Percentiles rank a stretch among this genome's conserved stretches.
phyloP scores from a whole-genome alignment of 768 basidiomycete species.

The Mycena galopus region DNA sequence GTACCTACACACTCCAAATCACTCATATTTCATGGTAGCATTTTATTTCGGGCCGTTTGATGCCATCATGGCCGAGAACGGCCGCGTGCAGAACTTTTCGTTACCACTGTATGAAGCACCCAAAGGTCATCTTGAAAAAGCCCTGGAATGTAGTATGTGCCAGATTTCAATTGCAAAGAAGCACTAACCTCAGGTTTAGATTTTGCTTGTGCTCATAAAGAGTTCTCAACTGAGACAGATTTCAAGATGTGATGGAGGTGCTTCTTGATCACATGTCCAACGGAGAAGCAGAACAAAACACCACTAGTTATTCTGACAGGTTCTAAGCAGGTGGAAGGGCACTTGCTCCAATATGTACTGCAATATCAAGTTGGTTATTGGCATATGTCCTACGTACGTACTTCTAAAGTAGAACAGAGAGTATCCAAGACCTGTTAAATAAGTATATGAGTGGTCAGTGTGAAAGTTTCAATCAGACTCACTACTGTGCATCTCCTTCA shows the following conservation, averaged over 20 bases:
- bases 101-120: slow-evolving; percentile 8
- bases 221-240: too few species aligned
- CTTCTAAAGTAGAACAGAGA: not conserved
- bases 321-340: too few species aligned
- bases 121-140: slow-evolving; percentile 10
- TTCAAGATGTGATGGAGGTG: slow-evolving; percentile 11
- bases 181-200: not conserved
- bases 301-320: not conserved
- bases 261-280: slow-evolving; percentile 9
- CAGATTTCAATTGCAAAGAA: not conserved
- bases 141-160: slow-evolving; percentile 15
- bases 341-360: too few species aligned
- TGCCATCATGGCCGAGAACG: too few species aligned
- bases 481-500: slow-evolving; percentile 9
- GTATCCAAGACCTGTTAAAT: not conserved
- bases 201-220: too few species aligned
- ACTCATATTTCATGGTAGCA: too few species aligned
- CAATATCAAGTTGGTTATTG: too few species aligned
- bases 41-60: too few species aligned
- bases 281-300: slow-evolving; percentile 4
- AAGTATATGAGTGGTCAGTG: not conserved
- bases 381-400: too few species aligned
- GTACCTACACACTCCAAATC: too few species aligned
- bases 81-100: too few species aligned
- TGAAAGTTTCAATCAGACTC: slow-evolving; percentile 9